Conservation (phyloP, 2,329 filamentous ascomycete species). For the Fusarium musae region DNA sequence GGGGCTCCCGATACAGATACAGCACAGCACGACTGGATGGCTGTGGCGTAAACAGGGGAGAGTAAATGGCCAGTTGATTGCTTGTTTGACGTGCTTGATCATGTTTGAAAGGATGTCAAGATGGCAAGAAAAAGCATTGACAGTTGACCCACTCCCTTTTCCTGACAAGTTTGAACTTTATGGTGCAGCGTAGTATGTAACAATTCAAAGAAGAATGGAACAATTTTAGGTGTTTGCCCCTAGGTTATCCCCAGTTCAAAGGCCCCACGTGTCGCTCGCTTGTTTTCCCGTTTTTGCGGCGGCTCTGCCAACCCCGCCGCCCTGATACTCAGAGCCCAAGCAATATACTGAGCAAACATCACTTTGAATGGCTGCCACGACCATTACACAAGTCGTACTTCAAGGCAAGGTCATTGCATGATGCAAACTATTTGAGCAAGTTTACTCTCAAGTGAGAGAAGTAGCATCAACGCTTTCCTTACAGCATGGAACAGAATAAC, state of each 20-base stretch:
- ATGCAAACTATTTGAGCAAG: not conserved
- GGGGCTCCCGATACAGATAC: constrained; percentile 5
- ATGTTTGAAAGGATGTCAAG: not conserved
- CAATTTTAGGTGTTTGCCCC: constrained; percentile 2
- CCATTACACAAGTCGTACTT: not conserved
- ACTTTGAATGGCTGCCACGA: not conserved
- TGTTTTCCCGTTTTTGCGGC: constrained; percentile 15
- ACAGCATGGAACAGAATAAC: too few species aligned
- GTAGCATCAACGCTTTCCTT: not conserved
- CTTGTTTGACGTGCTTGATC: constrained; percentile 13
- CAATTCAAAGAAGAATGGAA: not conserved
- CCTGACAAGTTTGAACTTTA: not conserved
- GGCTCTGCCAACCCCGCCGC: constrained; percentile 17
- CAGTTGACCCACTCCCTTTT: not conserved
- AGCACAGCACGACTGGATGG: constrained; percentile 2
- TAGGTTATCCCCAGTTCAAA: constrained; percentile 23
- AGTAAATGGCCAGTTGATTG: not conserved
- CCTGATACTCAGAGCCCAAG: not conserved
- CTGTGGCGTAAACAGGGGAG: constrained; percentile 12
- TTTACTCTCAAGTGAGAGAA: not conserved
- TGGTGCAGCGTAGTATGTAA: not conserved
- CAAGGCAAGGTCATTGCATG: not conserved
- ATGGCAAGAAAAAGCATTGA: not conserved
- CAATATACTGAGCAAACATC: not conserved
- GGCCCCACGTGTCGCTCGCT: constrained; percentile 31